A percentile compares a stretch with the other conserved stretches of the same genome.
Conservation (phyloP, 805 yeast species). For the Wickerhamomyces xylosicus region DNA sequence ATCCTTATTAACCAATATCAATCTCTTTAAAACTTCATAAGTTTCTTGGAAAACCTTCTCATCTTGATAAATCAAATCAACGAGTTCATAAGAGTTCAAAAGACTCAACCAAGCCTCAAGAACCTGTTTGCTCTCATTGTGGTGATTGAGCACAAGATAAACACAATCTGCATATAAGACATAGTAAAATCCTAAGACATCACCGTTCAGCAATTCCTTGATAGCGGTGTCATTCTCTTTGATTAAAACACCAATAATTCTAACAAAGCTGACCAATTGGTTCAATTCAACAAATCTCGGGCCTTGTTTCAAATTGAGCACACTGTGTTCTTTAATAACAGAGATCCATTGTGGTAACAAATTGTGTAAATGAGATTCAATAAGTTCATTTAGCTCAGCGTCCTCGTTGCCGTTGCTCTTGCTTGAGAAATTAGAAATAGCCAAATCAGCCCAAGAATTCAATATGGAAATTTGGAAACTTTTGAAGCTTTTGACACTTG, state of each 20-base stretch:
- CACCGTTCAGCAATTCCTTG: slow-evolving; percentile 40
- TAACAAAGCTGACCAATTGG: slow-evolving; percentile 62
- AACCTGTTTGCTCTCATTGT: slow-evolving; percentile 32
- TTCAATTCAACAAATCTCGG: slow-evolving; percentile 59
- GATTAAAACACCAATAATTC: background rate
- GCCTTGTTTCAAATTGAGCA: slow-evolving; percentile 42
- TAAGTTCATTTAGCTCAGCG: slow-evolving; percentile 36
- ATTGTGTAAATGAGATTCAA: slow-evolving; percentile 44
- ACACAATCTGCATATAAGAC: slow-evolving; percentile 78
- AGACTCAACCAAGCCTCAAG: slow-evolving; percentile 36
- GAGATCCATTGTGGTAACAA: slow-evolving; percentile 76
- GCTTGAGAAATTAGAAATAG: slow-evolving; percentile 19
- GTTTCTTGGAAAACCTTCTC: slow-evolving; percentile 58
- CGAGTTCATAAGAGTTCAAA: slow-evolving; percentile 44
- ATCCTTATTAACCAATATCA: slow-evolving; percentile 40
- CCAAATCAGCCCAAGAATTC: slow-evolving; percentile 66
- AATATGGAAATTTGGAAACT: slow-evolving; percentile 49
- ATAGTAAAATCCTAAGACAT: slow-evolving; percentile 58
- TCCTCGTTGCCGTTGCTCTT: slow-evolving; percentile 6
- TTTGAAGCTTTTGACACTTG: slow-evolving; percentile 30
- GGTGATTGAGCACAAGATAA: slow-evolving; percentile 40
- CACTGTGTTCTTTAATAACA: slow-evolving; percentile 63
- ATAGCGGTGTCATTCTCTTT: slow-evolving; percentile 32
- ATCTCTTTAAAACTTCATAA: slow-evolving; percentile 64
- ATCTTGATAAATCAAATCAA: slow-evolving; percentile 52